Evolutionary conservation across 2,329 filamentous ascomycete species (phyloP).

Genomic region (Ascochyta pisi): DNA sequence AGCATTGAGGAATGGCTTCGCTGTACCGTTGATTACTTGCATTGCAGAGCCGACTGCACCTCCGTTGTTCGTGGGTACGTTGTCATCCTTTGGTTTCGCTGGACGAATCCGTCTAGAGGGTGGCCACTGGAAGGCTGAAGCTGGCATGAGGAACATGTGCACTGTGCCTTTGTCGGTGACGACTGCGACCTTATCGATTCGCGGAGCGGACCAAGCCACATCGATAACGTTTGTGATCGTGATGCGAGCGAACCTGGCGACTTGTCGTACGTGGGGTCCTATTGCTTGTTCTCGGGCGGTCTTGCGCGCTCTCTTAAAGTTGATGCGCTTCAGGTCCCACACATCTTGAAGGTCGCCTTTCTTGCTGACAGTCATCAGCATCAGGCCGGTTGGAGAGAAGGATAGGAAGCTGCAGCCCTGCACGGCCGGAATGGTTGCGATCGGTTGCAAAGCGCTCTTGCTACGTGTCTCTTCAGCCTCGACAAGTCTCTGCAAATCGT

Average conservation of each 20-base stretch:
- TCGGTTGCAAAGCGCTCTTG: slow-evolving; percentile 62
- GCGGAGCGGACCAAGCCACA: slow-evolving; percentile 83
- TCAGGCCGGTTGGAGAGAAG: slow-evolving; percentile 75
- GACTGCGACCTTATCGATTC: slow-evolving; percentile 83
- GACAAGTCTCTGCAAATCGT: slow-evolving; percentile 70
- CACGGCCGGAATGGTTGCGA: slow-evolving; percentile 73
- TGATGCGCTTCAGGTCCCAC: slow-evolving; percentile 75
- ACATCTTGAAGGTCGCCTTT: slow-evolving; percentile 85
- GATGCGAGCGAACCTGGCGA: slow-evolving; percentile 88
- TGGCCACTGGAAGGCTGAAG: slow-evolving; percentile 85
- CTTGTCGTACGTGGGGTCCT: slow-evolving; percentile 71
- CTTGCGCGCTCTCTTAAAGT: slow-evolving; percentile 52
- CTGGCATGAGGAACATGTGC: slow-evolving; percentile 87
- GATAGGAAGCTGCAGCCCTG: slow-evolving; percentile 83
- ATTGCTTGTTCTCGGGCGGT: slow-evolving; percentile 37
- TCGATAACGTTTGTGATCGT: slow-evolving; percentile 91
- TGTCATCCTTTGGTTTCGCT: slow-evolving; percentile 41
- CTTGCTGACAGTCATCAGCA: slow-evolving; percentile 78
- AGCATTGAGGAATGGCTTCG: slow-evolving; percentile 47
- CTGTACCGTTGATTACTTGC: slow-evolving; percentile 54
- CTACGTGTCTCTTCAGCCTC: slow-evolving; percentile 56
- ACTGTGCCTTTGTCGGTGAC: slow-evolving; percentile 95
- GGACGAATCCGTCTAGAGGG: slow-evolving; percentile 63
- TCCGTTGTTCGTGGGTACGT: slow-evolving; percentile 40
- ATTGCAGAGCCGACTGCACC: slow-evolving; percentile 49